A percentile compares a stretch with the other conserved stretches of the same genome.
Evolutionary conservation across 1,284 basidiomycete genomes (phyloP).

Genomic region (Irpex rosettiformis): DNA sequence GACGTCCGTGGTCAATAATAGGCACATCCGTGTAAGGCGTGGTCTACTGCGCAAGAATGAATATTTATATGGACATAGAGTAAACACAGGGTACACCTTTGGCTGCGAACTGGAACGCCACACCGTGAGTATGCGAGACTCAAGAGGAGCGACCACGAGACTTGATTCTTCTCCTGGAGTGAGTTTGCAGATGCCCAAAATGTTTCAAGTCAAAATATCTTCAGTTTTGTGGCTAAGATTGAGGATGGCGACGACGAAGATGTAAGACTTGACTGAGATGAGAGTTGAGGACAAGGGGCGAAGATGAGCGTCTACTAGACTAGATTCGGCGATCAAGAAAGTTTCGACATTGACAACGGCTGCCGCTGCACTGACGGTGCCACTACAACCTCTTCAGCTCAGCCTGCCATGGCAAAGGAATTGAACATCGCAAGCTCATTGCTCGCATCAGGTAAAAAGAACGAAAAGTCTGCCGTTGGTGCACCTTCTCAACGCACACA

Average conservation of each 20-base stretch:
- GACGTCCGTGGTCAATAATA: too few species aligned
- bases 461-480: conserved; percentile 31
- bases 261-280: not conserved
- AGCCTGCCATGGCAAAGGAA: not conserved
- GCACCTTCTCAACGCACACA: conserved; percentile 73
- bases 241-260: not conserved
- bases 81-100: too few species aligned
- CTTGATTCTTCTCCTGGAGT: too few species aligned
- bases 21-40: too few species aligned
- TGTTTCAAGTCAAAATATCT: too few species aligned
- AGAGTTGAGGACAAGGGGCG: not conserved
- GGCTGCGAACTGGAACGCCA: not conserved
- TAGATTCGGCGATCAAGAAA: not conserved
- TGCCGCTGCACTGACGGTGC: not conserved
- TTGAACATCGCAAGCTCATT: not conserved
- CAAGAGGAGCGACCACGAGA: too few species aligned
- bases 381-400: not conserved
- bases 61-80: too few species aligned
- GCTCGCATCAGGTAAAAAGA: conserved; percentile 9
- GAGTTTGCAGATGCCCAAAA: too few species aligned
- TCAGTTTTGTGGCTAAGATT: too few species aligned
- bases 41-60: too few species aligned
- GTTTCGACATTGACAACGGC: conserved; percentile 2
- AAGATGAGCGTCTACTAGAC: not conserved
- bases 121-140: not conserved